phyloP scores from a whole-genome alignment of 345 rosid genomes.

The Noccaea caerulescens region DNA sequence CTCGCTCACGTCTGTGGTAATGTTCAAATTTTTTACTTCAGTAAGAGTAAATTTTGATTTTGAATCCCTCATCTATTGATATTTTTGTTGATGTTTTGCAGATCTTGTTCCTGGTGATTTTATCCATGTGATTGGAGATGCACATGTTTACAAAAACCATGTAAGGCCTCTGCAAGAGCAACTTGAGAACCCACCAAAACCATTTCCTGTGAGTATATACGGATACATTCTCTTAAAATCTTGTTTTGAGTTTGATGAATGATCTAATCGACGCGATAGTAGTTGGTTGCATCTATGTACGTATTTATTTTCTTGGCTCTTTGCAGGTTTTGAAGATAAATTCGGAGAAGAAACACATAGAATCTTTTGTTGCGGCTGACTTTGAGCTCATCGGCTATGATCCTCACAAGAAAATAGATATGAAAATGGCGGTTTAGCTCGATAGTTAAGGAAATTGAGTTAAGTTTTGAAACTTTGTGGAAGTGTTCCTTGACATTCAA shows the following conservation, averaged over 20 bases:
- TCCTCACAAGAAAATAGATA: constrained; percentile 89
- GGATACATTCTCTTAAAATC: background rate
- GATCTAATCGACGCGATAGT: too few relatives aligned
- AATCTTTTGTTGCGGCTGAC: constrained; percentile 75
- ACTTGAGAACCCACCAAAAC: constrained; percentile 89
- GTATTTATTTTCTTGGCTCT: constrained; percentile 2
- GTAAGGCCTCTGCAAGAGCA: constrained; percentile 85
- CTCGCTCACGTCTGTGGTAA: constrained; percentile 96
- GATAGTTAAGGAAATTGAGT: background rate
- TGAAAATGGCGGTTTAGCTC: constrained; percentile 79
- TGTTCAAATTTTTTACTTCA: background rate
- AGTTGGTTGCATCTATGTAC: background rate
- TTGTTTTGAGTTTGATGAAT: constrained; percentile 10
- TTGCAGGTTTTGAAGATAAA: constrained; percentile 87
- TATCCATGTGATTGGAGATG: constrained; percentile 81
- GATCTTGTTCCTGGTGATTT: constrained; percentile 93
- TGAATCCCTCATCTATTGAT: background rate
- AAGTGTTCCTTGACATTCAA: background rate
- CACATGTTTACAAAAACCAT: constrained; percentile 87
- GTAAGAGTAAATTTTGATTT: background rate
- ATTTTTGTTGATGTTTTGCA: constrained; percentile 36
- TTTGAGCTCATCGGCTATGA: constrained; percentile 85
- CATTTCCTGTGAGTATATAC: constrained; percentile 77
- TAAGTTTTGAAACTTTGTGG: background rate
- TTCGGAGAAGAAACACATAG: constrained; percentile 80